Percentiles rank a stretch among this genome's conserved stretches.
phyloP scores from a whole-genome alignment of 352 stramenopile species.

The Peronospora farinosa region DNA sequence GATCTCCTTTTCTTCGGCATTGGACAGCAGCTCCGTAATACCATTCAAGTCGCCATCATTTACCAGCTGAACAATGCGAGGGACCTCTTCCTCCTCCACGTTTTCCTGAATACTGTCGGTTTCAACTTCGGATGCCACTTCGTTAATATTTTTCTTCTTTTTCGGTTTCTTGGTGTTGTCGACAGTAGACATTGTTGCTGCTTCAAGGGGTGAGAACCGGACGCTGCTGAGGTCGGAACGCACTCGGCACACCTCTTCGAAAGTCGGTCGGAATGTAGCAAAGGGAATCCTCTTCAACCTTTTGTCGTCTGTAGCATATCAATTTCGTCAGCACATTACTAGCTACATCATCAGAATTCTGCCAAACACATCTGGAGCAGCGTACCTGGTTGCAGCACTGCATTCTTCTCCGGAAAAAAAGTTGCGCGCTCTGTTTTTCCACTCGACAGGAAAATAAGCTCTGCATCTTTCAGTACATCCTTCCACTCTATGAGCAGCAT shows the following conservation, averaged over 20 bases:
- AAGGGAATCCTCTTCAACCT: constrained; percentile 78
- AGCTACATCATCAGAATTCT: constrained; percentile 2
- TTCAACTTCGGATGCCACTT: background rate
- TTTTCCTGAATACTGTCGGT: constrained; percentile 4
- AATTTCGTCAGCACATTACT: constrained; percentile 4
- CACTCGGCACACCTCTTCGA: constrained; percentile 78
- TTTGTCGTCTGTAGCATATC: constrained; percentile 33
- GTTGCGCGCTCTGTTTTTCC: constrained; percentile 65
- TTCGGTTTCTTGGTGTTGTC: constrained; percentile 24
- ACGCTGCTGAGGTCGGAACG: constrained; percentile 64
- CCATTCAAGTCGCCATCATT: constrained; percentile 28
- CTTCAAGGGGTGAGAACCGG: constrained; percentile 48
- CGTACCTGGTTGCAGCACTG: constrained; percentile 40
- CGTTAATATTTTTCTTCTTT: constrained; percentile 21
- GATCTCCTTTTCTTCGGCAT: constrained; percentile 11
- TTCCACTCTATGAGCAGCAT: constrained; percentile 82
- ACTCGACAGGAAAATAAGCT: constrained; percentile 71
- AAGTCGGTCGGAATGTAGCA: constrained; percentile 78
- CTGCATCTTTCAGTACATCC: constrained; percentile 33
- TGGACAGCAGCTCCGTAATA: constrained; percentile 40
- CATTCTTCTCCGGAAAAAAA: constrained; percentile 76
- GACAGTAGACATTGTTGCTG: constrained; percentile 11
- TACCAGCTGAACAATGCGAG: constrained; percentile 40
- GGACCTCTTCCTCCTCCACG: constrained; percentile 18
- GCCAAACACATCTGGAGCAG: background rate